Evolutionary conservation across 306 rosid species (phyloP).

Genomic region (Cajanus cajan): DNA sequence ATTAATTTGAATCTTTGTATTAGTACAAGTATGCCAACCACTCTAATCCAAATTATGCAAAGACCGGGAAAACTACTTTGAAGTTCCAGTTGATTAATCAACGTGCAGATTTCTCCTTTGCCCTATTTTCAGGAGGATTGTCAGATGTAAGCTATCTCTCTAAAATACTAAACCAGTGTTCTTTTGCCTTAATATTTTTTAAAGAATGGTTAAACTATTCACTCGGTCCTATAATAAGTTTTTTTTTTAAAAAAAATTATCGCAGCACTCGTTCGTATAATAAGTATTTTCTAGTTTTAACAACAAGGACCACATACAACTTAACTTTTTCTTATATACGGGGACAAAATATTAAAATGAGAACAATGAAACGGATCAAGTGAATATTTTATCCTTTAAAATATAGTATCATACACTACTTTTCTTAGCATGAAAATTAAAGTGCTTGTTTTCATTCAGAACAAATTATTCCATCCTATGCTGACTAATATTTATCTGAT

Average conservation of each 20-base stretch:
- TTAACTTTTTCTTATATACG: no score
- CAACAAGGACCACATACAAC: no score
- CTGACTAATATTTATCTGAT: conserved; percentile 6
- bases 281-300: no score
- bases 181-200: neutral
- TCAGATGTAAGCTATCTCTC: conserved; percentile 33
- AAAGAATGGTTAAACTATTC: no score
- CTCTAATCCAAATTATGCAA: conserved; percentile 41
- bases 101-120: conserved; percentile 83
- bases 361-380: no score
- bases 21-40: conserved; percentile 69
- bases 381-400: neutral
- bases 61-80: conserved; percentile 57
- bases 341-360: no score
- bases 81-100: conserved; percentile 74
- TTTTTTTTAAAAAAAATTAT: no score
- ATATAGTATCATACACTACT: neutral
- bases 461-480: neutral
- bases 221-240: no score
- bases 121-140: conserved; percentile 73
- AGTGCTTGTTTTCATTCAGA: neutral
- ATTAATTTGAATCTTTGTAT: conserved; percentile 26
- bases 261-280: no score
- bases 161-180: neutral
- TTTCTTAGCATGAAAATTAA: neutral